Base-by-base conservation (phyloP, 805 yeast genomes). In the Scheffersomyces amazonensis region DNA sequence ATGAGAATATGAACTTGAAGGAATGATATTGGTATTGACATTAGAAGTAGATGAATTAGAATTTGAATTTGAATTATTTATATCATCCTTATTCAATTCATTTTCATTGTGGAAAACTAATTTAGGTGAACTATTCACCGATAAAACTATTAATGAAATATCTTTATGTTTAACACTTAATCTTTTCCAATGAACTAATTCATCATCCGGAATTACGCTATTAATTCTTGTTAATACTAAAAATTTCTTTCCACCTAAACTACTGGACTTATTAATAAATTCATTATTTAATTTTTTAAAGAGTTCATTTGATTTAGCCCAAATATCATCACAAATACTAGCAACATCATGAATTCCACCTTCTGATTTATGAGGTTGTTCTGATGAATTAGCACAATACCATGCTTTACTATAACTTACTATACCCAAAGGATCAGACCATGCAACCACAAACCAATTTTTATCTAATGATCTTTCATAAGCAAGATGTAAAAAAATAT, bases 391-490 rank as follows among this genome's bases (percentile, higher is more conserved):
- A 5, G 52, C 55, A 53, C 71, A 67, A 48, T 70, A 73, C 90
- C 91, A 85, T 0, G 88, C 73, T 46, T 78, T 81, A 0, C 81
- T 74, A 32, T 69, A 71, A 13, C 81, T 75, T 10, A 78, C 70
- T 3, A 69, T 67, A 0, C 96, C 96, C 55, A 75, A 73, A 34
- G 90, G 91, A 52, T 91, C 96, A 0, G 93, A 73, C 95, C 97
- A 88, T 0, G 95, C 83, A 0, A 87, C 95, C 16, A 81, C 78
- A 31, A 88, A 71, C 96, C 96, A 91, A 38, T 78, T 79, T 43
- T 80, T 80, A 56, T 90, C 96, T 3, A 76, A 68, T 0, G 96
- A 83, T 36, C 95, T 60, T 21, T 88, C 87, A 51, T 90, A 91
- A 1, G 96, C 88, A 9, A 93, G 70, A 54, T 93, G 98, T 16